Evolutionary conservation across 75 land plant species (phyloP).

Genomic region (Picea sitchensis): DNA sequence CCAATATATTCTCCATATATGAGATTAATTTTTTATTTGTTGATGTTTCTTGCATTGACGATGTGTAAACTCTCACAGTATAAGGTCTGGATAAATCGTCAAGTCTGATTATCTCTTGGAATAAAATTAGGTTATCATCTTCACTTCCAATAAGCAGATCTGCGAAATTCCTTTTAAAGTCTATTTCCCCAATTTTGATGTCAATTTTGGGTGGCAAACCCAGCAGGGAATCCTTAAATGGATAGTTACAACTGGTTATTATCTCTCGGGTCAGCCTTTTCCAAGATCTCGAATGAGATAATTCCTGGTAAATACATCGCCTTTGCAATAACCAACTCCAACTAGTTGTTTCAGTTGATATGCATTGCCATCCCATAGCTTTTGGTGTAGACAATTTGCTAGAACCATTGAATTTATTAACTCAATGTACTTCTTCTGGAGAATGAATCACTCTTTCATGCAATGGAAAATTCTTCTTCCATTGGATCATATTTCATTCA

Average conservation of each 20-base stretch:
- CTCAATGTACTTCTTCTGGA: constrained; percentile 72
- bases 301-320: constrained; percentile 74
- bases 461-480: constrained; percentile 84
- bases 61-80: constrained; percentile 29
- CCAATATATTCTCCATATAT: constrained; percentile 82
- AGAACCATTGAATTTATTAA: constrained; percentile 37
- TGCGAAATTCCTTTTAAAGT: constrained; percentile 48
- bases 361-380: constrained; percentile 90
- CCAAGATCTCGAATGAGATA: constrained; percentile 63
- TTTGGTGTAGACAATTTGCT: constrained; percentile 42
- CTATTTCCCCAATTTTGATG: constrained; percentile 46
- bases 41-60: constrained; percentile 31
- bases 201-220: constrained; percentile 84
- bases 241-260: constrained; percentile 86
- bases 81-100: constrained; percentile 66
- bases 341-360: constrained; percentile 88
- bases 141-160: constrained; percentile 78
- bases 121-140: constrained; percentile 66
- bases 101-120: constrained; percentile 79
- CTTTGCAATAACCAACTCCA: constrained; percentile 98
- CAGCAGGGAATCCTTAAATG: constrained; percentile 75
- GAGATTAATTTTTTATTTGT: constrained; percentile 53
- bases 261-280: constrained; percentile 83
- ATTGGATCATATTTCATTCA: constrained; percentile 74
- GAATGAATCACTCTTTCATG: constrained; percentile 89